phyloP scores from a whole-genome alignment of 345 rosid genomes.

The Hevea brasiliensis region DNA sequence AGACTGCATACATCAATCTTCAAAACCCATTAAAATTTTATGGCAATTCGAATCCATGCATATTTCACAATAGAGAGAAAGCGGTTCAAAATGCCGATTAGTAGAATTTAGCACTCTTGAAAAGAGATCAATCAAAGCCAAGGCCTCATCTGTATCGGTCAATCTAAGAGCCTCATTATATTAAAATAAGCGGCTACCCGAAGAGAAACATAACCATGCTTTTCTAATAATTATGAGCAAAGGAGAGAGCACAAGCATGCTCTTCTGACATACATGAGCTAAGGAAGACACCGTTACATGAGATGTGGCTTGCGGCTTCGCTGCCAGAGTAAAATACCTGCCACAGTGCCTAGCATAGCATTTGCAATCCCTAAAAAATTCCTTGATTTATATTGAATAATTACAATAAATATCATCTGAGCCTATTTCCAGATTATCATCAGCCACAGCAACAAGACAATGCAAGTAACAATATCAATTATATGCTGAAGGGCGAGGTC shows the following conservation, averaged over 20 bases:
- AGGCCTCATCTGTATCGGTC: too few relatives aligned
- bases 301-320: not conserved
- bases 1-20: too few relatives aligned
- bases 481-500: conserved; percentile 45
- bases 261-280: not conserved
- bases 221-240: not conserved
- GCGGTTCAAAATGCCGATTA: too few relatives aligned
- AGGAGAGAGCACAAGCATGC: not conserved
- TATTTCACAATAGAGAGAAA: too few relatives aligned
- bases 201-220: too few relatives aligned
- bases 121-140: too few relatives aligned
- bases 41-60: too few relatives aligned
- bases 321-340: not conserved
- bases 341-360: not conserved
- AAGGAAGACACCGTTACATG: not conserved
- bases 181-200: too few relatives aligned
- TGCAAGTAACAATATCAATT: conserved; percentile 26
- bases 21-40: too few relatives aligned
- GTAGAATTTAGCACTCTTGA: too few relatives aligned
- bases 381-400: not conserved
- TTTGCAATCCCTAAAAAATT: not conserved
- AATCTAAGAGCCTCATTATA: too few relatives aligned
- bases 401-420: conserved; percentile 8
- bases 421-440: conserved; percentile 8
- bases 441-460: not conserved